Evolutionary conservation across 306 rosid genomes (phyloP).

Genomic region (Trifolium pratense): DNA sequence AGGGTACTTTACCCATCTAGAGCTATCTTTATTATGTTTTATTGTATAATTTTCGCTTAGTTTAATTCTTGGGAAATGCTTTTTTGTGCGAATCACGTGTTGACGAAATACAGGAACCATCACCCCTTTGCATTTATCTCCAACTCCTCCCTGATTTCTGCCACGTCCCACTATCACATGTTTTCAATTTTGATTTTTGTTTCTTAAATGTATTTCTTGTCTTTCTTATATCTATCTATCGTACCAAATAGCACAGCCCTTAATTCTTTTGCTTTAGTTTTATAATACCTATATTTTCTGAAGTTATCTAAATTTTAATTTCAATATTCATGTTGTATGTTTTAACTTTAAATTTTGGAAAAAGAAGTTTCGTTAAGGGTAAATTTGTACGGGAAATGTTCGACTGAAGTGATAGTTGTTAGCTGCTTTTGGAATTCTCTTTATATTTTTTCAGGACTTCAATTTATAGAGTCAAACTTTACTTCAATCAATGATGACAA

Average conservation of each 20-base stretch:
- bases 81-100: too few species aligned
- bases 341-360: not conserved
- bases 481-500: slow-evolving; percentile 66
- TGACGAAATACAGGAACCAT: too few species aligned
- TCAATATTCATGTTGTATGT: not conserved
- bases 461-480: slow-evolving; percentile 69
- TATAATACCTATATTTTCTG: not conserved
- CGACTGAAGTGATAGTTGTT: not conserved
- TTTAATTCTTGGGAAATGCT: too few species aligned
- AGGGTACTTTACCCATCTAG: slow-evolving; percentile 49
- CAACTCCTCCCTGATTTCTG: too few species aligned
- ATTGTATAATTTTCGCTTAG: not conserved
- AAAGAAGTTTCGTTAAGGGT: not conserved
- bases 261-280: not conserved
- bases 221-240: too few species aligned
- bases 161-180: too few species aligned
- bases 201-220: too few species aligned
- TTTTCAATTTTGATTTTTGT: too few species aligned
- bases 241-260: too few species aligned
- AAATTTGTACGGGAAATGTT: not conserved
- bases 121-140: too few species aligned
- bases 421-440: not conserved
- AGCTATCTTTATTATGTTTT: not conserved
- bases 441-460: slow-evolving; percentile 61
- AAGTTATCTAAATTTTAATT: not conserved